Percentiles rank a stretch among this genome's conserved stretches.
phyloP scores from a whole-genome alignment of 1,139 yeast genomes.

The Hanseniaspora uvarum region DNA sequence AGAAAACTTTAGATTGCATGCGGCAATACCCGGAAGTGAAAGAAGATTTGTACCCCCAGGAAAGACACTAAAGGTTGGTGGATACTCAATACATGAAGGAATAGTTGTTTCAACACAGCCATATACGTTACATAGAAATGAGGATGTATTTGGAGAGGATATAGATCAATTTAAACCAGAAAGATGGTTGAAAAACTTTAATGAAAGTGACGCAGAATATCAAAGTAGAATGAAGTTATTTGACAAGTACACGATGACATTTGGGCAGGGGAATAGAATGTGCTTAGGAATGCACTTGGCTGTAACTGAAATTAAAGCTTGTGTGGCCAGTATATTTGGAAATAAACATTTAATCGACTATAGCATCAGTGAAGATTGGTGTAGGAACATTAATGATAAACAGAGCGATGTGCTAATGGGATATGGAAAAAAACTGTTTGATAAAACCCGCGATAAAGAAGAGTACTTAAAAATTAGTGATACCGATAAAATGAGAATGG shows the following conservation, averaged over 20 bases:
- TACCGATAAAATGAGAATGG: slow-evolving; percentile 43
- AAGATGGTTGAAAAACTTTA: slow-evolving; percentile 44
- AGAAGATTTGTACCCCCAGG: slow-evolving; percentile 43
- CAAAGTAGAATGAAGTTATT: slow-evolving; percentile 37
- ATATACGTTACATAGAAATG: slow-evolving; percentile 50
- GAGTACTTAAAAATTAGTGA: slow-evolving; percentile 29
- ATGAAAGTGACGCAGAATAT: slow-evolving; percentile 34
- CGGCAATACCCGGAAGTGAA: slow-evolving; percentile 69
- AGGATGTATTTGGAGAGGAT: slow-evolving; percentile 35
- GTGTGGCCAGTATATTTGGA: slow-evolving; percentile 42
- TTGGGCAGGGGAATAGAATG: slow-evolving; percentile 69
- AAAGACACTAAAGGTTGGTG: slow-evolving; percentile 17
- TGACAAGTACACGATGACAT: slow-evolving; percentile 52
- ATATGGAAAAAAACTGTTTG: slow-evolving; percentile 4
- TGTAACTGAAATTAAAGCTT: slow-evolving; percentile 52
- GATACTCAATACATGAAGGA: slow-evolving; percentile 40
- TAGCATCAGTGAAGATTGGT: slow-evolving; percentile 39
- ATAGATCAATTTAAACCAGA: slow-evolving; percentile 49
- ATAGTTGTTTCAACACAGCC: slow-evolving; percentile 58
- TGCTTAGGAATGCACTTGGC: slow-evolving; percentile 66
- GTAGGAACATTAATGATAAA: slow-evolving; percentile 28
- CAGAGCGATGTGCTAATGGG: slow-evolving; percentile 30
- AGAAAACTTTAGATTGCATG: slow-evolving; percentile 52
- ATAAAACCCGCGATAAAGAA: slow-evolving; percentile 22
- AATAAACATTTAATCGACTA: slow-evolving; percentile 23